Percentiles rank a stretch among this genome's conserved stretches.
Conservation (phyloP, 2,329 filamentous ascomycete species). For the Aspergillus chevalieri region DNA sequence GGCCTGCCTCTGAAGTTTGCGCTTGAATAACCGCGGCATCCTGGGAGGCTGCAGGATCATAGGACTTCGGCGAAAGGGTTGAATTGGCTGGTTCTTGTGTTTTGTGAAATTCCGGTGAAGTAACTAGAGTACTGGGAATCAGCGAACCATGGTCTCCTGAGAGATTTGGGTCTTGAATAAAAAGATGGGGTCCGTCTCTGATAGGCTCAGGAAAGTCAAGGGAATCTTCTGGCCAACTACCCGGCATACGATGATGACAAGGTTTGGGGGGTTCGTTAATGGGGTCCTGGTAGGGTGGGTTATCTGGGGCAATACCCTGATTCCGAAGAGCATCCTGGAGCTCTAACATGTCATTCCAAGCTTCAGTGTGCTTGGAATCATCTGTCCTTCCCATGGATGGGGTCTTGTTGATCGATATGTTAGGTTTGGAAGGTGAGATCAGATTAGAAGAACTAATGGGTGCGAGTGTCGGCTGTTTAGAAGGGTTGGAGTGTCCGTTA, state of each 20-base stretch:
- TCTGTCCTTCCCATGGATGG: not conserved
- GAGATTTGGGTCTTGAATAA: not conserved
- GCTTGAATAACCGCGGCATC: not conserved
- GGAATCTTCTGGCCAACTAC: slow-evolving; percentile 2
- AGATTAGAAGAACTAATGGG: not conserved
- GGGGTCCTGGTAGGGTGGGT: not conserved
- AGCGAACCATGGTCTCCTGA: not conserved
- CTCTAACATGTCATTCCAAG: not conserved
- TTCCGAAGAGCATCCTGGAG: not conserved
- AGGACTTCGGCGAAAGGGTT: not conserved
- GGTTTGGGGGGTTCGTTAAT: not conserved
- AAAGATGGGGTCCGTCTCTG: not conserved
- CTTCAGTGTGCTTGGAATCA: not conserved
- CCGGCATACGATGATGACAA: not conserved
- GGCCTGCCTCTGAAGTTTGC: not conserved
- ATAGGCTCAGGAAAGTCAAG: not conserved
- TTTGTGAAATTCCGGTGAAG: not conserved
- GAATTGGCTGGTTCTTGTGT: not conserved
- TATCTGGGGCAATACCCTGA: not conserved
- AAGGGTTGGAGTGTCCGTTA: not conserved
- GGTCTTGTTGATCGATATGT: not conserved
- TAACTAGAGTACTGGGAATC: not conserved
- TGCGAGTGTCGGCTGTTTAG: not conserved
- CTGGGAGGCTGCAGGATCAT: not conserved
- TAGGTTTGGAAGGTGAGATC: not conserved